phyloP scores from a whole-genome alignment of 306 rosid species.

The Glycine tomentella region DNA sequence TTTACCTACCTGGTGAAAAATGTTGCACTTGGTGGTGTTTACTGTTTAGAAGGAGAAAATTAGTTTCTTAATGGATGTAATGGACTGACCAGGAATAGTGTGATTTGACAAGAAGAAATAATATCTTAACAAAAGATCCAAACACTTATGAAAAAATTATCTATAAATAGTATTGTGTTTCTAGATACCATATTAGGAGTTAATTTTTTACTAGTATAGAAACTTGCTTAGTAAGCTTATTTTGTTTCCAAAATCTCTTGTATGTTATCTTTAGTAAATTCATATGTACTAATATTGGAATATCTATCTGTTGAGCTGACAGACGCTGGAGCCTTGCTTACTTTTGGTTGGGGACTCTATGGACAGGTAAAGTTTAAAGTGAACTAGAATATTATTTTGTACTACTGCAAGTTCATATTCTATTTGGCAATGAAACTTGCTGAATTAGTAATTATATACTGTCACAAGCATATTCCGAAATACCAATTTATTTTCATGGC shows the following conservation, averaged over 20 bases:
- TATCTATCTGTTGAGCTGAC: constrained; percentile 32
- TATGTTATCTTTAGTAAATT: background rate
- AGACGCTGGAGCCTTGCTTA: constrained; percentile 88
- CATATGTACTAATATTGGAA: constrained; percentile 17
- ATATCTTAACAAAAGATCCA: background rate
- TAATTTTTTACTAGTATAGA: background rate
- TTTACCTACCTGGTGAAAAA: background rate
- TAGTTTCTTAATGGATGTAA: constrained; percentile 14
- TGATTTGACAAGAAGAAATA: background rate
- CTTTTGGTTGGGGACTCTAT: constrained; percentile 88
- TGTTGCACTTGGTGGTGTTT: background rate
- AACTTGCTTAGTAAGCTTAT: background rate
- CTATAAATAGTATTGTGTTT: background rate
- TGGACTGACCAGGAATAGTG: background rate
- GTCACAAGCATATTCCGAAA: background rate
- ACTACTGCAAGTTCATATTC: constrained; percentile 28
- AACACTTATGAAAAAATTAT: background rate
- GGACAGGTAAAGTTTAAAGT: constrained; percentile 71
- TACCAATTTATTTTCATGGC: constrained; percentile 14
- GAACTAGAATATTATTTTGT: constrained; percentile 14
- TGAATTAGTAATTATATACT: background rate
- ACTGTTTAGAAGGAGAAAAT: constrained; percentile 1
- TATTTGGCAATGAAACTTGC: constrained; percentile 26
- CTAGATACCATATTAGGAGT: constrained; percentile 13
- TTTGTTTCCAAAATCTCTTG: background rate